phyloP scores from a whole-genome alignment of 345 rosid genomes.

The Corymbia maculata region DNA sequence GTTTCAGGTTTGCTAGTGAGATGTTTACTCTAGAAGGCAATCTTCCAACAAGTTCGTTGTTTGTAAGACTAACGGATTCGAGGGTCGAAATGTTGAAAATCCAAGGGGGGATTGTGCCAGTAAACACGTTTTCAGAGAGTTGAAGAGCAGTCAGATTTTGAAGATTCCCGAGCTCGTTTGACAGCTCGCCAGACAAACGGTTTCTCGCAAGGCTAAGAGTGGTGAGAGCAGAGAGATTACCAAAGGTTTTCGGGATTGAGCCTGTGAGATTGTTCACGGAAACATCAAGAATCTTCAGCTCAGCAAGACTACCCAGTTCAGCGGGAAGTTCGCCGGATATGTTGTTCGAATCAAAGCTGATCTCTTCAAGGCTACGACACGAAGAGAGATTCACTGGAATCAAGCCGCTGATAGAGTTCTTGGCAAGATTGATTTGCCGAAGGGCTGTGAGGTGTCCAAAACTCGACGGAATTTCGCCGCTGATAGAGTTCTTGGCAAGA shows the following conservation, averaged over 20 bases:
- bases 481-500: background rate
- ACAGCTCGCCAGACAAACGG: background rate
- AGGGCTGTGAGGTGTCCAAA: background rate
- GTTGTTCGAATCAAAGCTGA: background rate
- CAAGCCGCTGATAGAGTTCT: background rate
- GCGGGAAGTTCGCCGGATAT: background rate
- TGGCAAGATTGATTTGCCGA: background rate
- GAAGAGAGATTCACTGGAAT: background rate
- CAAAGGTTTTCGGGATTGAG: background rate
- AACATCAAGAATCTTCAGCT: background rate
- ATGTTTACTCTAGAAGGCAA: background rate
- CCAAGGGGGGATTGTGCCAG: background rate
- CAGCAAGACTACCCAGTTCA: background rate
- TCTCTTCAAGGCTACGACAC: background rate
- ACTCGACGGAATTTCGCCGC: background rate
- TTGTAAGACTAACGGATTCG: background rate
- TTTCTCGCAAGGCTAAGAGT: background rate
- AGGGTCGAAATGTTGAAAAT: constrained; percentile 6
- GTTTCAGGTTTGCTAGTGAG: background rate
- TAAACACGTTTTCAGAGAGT: background rate
- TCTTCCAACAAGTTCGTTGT: background rate
- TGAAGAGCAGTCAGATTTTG: background rate
- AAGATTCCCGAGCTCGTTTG: constrained; percentile 2
- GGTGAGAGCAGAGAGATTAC: constrained; percentile 8
- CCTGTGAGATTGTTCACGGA: constrained; percentile 3